Conservation (phyloP, 495 filamentous ascomycete genomes). For the Xylaria palmicola region DNA sequence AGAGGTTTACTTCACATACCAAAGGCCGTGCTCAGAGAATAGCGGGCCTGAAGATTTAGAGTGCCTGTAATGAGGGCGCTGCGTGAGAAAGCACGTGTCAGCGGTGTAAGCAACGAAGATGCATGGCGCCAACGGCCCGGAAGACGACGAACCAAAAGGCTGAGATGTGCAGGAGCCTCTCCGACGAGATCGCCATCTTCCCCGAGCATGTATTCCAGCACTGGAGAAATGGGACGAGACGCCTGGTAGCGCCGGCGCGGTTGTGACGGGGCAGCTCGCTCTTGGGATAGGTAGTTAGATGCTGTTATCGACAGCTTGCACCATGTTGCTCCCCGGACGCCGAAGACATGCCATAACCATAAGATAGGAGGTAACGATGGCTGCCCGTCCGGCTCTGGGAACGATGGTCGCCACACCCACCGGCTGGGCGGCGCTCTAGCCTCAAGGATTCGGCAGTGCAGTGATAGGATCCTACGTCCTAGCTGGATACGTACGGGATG, state of each 20-base stretch:
- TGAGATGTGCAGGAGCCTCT: neutral
- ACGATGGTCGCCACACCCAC: too few relatives aligned
- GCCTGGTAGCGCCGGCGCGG: neutral
- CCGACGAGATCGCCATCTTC: neutral
- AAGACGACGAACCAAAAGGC: neutral
- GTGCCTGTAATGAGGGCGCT: neutral
- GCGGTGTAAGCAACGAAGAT: neutral
- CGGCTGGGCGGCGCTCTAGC: too few relatives aligned
- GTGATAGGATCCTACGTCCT: too few relatives aligned
- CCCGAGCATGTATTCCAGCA: too few relatives aligned
- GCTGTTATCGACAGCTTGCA: neutral
- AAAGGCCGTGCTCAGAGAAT: neutral
- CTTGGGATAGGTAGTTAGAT: neutral
- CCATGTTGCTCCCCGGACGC: neutral
- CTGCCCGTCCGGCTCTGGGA: too few relatives aligned
- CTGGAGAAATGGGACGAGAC: neutral
- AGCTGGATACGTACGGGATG: too few relatives aligned
- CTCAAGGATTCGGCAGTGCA: too few relatives aligned
- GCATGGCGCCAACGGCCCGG: neutral
- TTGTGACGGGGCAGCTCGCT: neutral
- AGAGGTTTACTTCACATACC: neutral
- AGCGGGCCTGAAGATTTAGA: constrained; percentile 1
- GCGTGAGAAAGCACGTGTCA: neutral
- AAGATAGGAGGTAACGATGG: too few relatives aligned
- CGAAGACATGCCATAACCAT: too few relatives aligned